These are phyloP conservation scores for Erysiphe neolycopersici DNA, from an alignment of 2,329 filamentous ascomycete genomes.

Conservation along the genomic window DNA sequence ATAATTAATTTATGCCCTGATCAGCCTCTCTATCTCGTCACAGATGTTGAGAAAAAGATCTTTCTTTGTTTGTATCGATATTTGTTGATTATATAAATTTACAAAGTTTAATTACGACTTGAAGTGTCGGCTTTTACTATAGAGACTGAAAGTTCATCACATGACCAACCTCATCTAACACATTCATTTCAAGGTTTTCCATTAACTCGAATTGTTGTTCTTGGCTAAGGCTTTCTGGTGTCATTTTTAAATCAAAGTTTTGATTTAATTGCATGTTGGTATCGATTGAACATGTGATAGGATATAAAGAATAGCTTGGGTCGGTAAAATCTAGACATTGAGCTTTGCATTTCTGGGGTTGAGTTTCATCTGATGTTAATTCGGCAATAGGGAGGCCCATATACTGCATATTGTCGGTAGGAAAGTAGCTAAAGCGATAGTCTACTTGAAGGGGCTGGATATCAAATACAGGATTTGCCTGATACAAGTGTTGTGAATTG, in stretches of 20 bases:
- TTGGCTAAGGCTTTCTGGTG: conserved; percentile 44
- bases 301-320: conserved; percentile 10
- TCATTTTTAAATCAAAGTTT: conserved; percentile 20
- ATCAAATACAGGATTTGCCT: conserved; percentile 39
- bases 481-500: conserved; percentile 17
- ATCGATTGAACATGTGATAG: conserved; percentile 9
- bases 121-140: too few species aligned
- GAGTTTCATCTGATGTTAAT: conserved; percentile 5
- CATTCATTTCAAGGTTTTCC: conserved; percentile 48
- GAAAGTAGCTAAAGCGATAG: conserved; percentile 35
- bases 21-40: too few species aligned
- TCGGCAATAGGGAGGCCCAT: conserved; percentile 8
- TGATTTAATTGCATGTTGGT: conserved; percentile 16
- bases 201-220: conserved; percentile 65
- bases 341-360: conserved; percentile 3
- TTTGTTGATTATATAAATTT: too few species aligned
- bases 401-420: conserved; percentile 22
- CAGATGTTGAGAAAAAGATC: too few species aligned
- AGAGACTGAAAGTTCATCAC: conserved; percentile 19
- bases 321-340: conserved; percentile 7
- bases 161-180: conserved; percentile 32
- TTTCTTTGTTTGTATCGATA: too few species aligned
- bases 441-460: conserved; percentile 27
- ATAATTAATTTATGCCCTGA: too few species aligned
- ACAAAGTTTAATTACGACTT: too few species aligned